phyloP scores from a whole-genome alignment of 2,329 filamentous ascomycete genomes.

The Didymella segeticola region DNA sequence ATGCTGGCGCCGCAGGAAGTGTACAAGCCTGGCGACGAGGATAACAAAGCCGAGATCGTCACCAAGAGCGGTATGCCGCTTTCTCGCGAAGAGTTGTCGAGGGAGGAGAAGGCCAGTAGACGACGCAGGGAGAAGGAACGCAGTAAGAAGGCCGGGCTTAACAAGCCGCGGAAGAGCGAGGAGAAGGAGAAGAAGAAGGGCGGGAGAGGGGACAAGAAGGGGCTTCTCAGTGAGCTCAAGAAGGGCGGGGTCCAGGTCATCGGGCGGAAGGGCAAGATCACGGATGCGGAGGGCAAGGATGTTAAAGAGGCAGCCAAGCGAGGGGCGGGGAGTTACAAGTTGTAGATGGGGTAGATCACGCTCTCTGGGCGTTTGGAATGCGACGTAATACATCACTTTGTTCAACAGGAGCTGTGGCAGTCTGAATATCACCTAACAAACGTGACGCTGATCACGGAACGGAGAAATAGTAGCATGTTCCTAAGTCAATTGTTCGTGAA shows the following conservation, averaged over 20 bases:
- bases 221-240: constrained; percentile 72
- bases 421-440: too few species aligned
- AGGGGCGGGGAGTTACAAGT: constrained; percentile 45
- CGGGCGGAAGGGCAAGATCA: constrained; percentile 85
- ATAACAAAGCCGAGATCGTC: constrained; percentile 73
- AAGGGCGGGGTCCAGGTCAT: constrained; percentile 91
- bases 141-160: constrained; percentile 71
- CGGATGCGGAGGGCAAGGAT: constrained; percentile 83
- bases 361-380: neutral
- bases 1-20: constrained; percentile 94
- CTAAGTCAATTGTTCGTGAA: too few species aligned
- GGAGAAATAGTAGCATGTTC: too few species aligned
- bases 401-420: too few species aligned
- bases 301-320: constrained; percentile 51
- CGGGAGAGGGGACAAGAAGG: constrained; percentile 54
- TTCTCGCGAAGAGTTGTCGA: constrained; percentile 82
- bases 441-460: too few species aligned
- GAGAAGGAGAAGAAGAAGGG: constrained; percentile 58
- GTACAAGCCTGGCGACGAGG: constrained; percentile 79
- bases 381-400: constrained; percentile 1
- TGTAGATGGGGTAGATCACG: constrained; percentile 20
- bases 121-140: constrained; percentile 86
- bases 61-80: constrained; percentile 79
- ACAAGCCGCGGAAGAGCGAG: constrained; percentile 50
- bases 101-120: constrained; percentile 81